phyloP scores from a whole-genome alignment of 805 yeast species.

The Cyberlindnera mycetangii region DNA sequence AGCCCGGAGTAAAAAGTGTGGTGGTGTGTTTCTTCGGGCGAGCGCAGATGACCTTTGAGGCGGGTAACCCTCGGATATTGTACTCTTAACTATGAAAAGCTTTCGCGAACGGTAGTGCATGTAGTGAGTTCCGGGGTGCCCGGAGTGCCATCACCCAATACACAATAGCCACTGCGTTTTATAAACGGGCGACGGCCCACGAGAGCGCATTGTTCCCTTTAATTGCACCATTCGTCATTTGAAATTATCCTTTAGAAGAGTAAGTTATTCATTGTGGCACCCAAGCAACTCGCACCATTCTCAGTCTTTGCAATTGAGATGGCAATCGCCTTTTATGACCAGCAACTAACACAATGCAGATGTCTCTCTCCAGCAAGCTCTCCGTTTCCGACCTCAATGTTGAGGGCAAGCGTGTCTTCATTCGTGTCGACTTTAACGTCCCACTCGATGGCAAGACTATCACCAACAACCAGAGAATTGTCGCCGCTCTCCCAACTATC shows the following conservation, averaged over 20 bases:
- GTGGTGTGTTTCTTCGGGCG: not conserved
- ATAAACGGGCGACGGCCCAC: constrained; percentile 1
- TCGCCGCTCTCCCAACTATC: constrained; percentile 98
- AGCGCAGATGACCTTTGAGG: not conserved
- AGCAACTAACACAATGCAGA: constrained; percentile 29
- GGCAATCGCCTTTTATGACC: not conserved
- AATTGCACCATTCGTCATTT: constrained; percentile 6
- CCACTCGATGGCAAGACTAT: constrained; percentile 94
- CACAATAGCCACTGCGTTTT: not conserved
- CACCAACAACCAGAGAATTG: constrained; percentile 99
- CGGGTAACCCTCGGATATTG: constrained; percentile 9
- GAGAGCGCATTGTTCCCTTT: not conserved
- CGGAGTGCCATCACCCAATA: constrained; percentile 13
- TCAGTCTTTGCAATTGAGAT: not conserved
- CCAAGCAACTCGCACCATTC: no score
- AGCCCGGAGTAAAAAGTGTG: not conserved
- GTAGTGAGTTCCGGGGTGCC: constrained; percentile 4
- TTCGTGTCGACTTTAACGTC: constrained; percentile 96
- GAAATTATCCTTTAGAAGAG: constrained; percentile 5
- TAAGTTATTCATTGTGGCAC: not conserved
- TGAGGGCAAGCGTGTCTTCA: constrained; percentile 91
- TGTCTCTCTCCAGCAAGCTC: constrained; percentile 93
- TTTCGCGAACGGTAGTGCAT: not conserved
- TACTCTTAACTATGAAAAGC: not conserved
- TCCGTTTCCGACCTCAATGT: constrained; percentile 89